Base-by-base conservation (phyloP, 2,329 filamentous ascomycete genomes). In the Cladosporium sp. region DNA sequence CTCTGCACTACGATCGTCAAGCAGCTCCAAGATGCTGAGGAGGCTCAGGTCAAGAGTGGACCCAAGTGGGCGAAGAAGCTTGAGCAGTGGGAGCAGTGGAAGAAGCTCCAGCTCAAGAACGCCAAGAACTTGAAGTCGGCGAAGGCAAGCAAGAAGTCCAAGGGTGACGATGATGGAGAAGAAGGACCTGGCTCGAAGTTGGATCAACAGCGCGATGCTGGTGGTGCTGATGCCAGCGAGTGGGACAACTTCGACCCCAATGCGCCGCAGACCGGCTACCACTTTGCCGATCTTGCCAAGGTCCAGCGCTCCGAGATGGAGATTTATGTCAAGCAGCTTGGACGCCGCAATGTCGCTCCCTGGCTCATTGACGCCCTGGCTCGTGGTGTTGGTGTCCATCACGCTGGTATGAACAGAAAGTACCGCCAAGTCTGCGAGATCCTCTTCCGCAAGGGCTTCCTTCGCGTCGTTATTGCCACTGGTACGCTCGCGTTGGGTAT, bases 401-500 rank as follows among this genome's bases (percentile, higher is more conserved):
- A 94, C 73, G 86, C 90, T 21, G 91, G 91, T 78, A 87, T 93
- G 88, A 93, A 93, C 74, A 84, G 90, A 59, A 86, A 87, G 68
- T 93, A 93, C 74, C 86, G 91, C 44, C 90, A 92, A 75, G 82
- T 80, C 24, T 88, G 92, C 1, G 90, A 93, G 73, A 90, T 91
- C 67, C 78, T 92, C 8, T 93, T 92, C 78, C 85, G 91, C 10
- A 89, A 86, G 74, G 89, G 90, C 0, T 93, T 86, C 73, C 77
- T 93, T 49, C 84, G 86, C 8, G 87, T 90, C 0, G 87, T 93
- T 32, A 83, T 93, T 30, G 90, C 91, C 0, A 93, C 91, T 1
- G 91, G 90, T 0, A 93, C 90, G 0, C 82, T 93, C 26, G 89
- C 89, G 1, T 80, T 93, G 5, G 91, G 91, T 80, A 90, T 94